Percentiles rank a stretch among this genome's conserved stretches.
These are phyloP conservation scores for Mucor velutinosus DNA, from an alignment of 371 early-diverging fungal species.

Conservation along the genomic window DNA sequence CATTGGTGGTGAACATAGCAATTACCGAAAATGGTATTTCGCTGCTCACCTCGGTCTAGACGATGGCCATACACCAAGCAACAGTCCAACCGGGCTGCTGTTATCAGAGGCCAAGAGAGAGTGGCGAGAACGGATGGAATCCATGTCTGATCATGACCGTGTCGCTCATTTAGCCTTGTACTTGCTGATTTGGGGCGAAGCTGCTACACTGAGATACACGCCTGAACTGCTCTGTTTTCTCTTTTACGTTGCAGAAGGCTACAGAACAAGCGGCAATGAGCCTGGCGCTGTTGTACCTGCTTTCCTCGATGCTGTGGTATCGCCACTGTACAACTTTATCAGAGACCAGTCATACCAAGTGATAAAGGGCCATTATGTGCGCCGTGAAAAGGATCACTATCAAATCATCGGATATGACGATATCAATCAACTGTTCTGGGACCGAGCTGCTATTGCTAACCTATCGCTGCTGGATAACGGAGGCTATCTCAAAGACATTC, in stretches of 20 bases:
- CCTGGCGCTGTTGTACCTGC: not conserved
- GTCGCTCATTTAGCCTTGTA: conserved; percentile 78
- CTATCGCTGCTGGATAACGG: conserved; percentile 60
- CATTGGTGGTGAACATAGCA: conserved; percentile 85
- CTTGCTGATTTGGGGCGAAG: conserved; percentile 89
- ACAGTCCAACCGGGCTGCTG: conserved; percentile 35
- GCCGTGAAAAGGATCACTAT: conserved; percentile 81
- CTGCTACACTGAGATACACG: conserved; percentile 76
- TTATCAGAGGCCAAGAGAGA: conserved; percentile 67
- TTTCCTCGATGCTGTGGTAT: conserved; percentile 70
- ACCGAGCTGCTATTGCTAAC: conserved; percentile 63
- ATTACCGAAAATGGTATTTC: conserved; percentile 88
- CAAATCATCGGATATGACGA: conserved; percentile 88
- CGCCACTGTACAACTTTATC: conserved; percentile 78
- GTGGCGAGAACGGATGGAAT: conserved; percentile 77
- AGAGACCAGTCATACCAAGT: conserved; percentile 78
- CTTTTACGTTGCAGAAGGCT: conserved; percentile 74
- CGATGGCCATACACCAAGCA: conserved; percentile 27
- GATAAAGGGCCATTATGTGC: conserved; percentile 72
- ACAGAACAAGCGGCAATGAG: conserved; percentile 51
- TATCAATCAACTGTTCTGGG: conserved; percentile 88
- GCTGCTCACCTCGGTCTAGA: conserved; percentile 77
- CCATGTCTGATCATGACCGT: conserved; percentile 67
- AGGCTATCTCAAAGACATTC: conserved; percentile 57
- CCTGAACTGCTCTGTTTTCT: conserved; percentile 85